phyloP scores from a whole-genome alignment of 331 rosid genomes.

The Spiraea crenata region DNA sequence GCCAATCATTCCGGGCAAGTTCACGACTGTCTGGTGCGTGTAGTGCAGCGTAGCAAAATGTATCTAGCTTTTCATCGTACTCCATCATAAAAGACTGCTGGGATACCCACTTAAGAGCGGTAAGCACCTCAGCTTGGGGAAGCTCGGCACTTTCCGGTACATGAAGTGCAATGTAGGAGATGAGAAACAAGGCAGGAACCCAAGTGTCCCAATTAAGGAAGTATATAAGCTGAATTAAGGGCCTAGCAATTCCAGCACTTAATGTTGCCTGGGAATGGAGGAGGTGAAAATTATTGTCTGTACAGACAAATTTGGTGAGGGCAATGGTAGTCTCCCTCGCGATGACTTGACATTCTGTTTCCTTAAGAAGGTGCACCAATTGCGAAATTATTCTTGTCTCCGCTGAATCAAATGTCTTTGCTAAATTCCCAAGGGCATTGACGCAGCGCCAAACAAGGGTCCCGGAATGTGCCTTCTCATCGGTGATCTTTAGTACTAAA shows the following conservation, averaged over 20 bases:
- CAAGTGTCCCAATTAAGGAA: conserved; percentile 34
- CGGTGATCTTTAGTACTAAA: background rate
- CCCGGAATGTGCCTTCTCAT: conserved; percentile 31
- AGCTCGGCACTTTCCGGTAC: conserved; percentile 59
- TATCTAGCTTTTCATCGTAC: no score
- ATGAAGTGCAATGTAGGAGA: conserved; percentile 54
- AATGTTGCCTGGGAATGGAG: conserved; percentile 59
- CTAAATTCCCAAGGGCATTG: conserved; percentile 51
- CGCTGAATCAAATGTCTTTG: conserved; percentile 50
- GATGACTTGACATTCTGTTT: conserved; percentile 40
- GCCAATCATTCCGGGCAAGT: no score
- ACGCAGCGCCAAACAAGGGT: conserved; percentile 42
- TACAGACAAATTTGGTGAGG: conserved; percentile 51
- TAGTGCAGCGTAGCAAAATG: no score
- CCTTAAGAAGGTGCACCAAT: conserved; percentile 51
- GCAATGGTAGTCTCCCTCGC: conserved; percentile 39
- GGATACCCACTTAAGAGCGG: conserved; percentile 29
- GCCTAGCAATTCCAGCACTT: conserved; percentile 42
- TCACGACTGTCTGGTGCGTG: no score
- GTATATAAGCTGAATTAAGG: conserved; percentile 53
- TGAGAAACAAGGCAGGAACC: conserved; percentile 40
- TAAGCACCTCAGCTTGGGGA: conserved; percentile 44
- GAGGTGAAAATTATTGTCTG: conserved; percentile 47
- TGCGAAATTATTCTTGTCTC: conserved; percentile 57
- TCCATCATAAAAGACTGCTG: no score